Percentiles rank a stretch among this genome's conserved stretches.
Evolutionary conservation across 306 rosid species (phyloP).

Genomic region (Prunus fruticosa): DNA sequence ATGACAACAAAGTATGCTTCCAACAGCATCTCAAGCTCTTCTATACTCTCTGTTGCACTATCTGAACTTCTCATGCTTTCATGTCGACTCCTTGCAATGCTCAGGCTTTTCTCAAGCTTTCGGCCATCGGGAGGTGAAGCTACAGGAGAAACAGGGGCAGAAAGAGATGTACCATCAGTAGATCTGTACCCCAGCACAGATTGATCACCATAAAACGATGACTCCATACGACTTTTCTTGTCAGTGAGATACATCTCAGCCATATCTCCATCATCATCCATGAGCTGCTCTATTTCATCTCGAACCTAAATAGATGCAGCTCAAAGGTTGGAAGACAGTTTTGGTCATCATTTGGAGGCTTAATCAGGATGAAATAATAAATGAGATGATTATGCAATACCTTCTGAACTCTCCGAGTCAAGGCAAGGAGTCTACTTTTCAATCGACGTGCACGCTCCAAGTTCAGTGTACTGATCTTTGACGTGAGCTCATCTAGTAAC

Average conservation of each 20-base stretch:
- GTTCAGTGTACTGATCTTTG: constrained; percentile 96
- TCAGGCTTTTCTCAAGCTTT: constrained; percentile 80
- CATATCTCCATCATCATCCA: constrained; percentile 99
- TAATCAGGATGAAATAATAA: constrained; percentile 19
- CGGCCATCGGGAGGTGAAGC: constrained; percentile 88
- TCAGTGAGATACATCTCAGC: constrained; percentile 98
- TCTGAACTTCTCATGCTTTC: constrained; percentile 90
- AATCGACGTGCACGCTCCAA: constrained; percentile 96
- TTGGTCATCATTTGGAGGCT: constrained; percentile 12
- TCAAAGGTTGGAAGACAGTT: constrained; percentile 6
- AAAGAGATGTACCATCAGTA: constrained; percentile 70
- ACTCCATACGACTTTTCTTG: constrained; percentile 88
- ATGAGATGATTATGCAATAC: constrained; percentile 33
- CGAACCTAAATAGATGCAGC: constrained; percentile 67
- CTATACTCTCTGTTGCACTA: constrained; percentile 78
- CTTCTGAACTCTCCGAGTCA: constrained; percentile 99
- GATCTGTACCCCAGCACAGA: constrained; percentile 75
- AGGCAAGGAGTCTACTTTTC: constrained; percentile 96
- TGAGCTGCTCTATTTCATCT: constrained; percentile 99
- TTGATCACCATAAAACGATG: constrained; percentile 80
- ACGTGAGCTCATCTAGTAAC: constrained; percentile 83
- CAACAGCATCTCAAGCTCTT: constrained; percentile 98
- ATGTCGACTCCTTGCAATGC: constrained; percentile 94
- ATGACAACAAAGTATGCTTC: constrained; percentile 99
- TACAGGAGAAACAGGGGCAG: constrained; percentile 98